A percentile compares a stretch with the other conserved stretches of the same genome.
These are phyloP conservation scores for Phytophthora kernoviae DNA, from an alignment of 352 stramenopile species.

Conservation along the genomic window DNA sequence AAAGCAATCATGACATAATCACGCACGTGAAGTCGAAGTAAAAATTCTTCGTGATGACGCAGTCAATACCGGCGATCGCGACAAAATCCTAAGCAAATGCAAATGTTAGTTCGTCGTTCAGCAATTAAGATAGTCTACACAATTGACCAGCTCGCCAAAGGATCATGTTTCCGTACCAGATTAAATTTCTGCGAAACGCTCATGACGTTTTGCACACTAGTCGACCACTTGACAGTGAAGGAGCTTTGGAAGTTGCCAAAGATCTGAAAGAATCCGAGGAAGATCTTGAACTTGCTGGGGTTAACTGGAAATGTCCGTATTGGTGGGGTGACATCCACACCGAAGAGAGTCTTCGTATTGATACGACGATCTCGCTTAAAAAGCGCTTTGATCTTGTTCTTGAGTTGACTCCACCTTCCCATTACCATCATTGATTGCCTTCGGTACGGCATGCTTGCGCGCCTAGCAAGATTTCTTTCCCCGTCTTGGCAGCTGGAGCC, in stretches of 20 bases:
- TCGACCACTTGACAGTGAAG: conserved; percentile 73
- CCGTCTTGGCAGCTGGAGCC: conserved; percentile 18
- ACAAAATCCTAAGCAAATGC: conserved; percentile 60
- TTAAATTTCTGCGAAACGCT: conserved; percentile 74
- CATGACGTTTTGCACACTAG: conserved; percentile 64
- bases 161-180: conserved; percentile 41
- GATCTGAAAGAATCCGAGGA: conserved; percentile 84
- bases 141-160: no score
- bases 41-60: conserved; percentile 71
- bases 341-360: conserved; percentile 53
- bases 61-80: conserved; percentile 73
- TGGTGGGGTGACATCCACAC: conserved; percentile 54
- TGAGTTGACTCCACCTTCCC: conserved; percentile 33
- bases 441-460: conserved; percentile 28
- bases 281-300: conserved; percentile 80
- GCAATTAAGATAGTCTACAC: background rate
- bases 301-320: conserved; percentile 56
- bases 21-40: conserved; percentile 82
- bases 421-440: conserved; percentile 24
- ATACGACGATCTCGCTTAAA: conserved; percentile 7
- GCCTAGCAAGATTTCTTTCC: conserved; percentile 23
- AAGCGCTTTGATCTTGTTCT: conserved; percentile 30
- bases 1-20: conserved; percentile 1
- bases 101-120: conserved; percentile 2
- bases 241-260: conserved; percentile 77